Evolutionary conservation across 441 rosid genomes (phyloP), one percentile per base, ranked within the genome.

Genomic region (Euphorbia schlechtendalii): DNA sequence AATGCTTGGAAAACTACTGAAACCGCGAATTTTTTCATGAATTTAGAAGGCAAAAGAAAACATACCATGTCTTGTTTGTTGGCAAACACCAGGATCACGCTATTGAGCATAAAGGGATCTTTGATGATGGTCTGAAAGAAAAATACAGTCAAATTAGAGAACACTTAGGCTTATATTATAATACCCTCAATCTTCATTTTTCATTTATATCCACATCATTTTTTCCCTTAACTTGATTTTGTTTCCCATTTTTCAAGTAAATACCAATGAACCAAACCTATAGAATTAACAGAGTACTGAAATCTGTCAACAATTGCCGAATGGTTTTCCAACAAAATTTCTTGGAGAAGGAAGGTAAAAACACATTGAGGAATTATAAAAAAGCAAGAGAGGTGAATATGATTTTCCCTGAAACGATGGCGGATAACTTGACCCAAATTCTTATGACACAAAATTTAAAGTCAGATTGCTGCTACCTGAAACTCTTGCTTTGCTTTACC

Each of bases 21-120:
- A 18, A 20, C 27, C 21, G 22, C 28, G 12, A 36, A 25, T 32
- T 54, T 49, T 56, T 27, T 62, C 7, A 38, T n/a, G 36, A 27
- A 52, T 32, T 25, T 41, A 17, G 11, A 46, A 65, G 51, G 38
- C 53, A 17, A 40, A 1, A 3, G 12, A 40, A 21, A 59, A 69
- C 83, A 56, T 84, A 94, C 99, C 99, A 91, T 86, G 83, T 95
- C 99, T 82, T 95, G 99, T 65, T 95, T 95, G 82, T 95, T 95
- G 65, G 99, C 99, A 71, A 95, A 91, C 56, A 95, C 96, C 80
- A 95, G 79, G 83, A 95, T 85, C 78, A 88, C 78, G 69, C 98
- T 91, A 77, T 82, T 88, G 78, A 84, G 90, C 98, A 95, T 95
- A 73, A 91, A 95, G 0, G 99, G 98, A 71, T 95, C 99, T 68